Evolutionary conservation across 495 filamentous ascomycete species (phyloP), one percentile per base, ranked within the genome.

Genomic region (Lasiosphaeria miniovina): DNA sequence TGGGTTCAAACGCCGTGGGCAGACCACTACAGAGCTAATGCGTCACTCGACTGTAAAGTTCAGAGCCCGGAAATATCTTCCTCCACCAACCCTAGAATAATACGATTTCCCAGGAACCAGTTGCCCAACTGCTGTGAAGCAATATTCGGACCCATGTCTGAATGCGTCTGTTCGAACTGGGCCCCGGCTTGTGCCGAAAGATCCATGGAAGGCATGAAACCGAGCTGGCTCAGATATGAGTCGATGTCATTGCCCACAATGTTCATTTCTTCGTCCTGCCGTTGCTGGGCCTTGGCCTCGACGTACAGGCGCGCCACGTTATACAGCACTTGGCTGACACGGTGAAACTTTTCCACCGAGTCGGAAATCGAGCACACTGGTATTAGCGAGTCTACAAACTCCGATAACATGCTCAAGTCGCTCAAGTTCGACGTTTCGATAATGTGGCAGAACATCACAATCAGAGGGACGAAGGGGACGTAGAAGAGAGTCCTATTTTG

Each of bases 401-500:
- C 76, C 36, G 77, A 75, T 1, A 89, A 77, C 0, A 75, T 75
- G 24, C 65, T 49, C 4, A 87, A 74, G 58, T 88, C 86, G 14
- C 69, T 66, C 31, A 65, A 49, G 55, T 74, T 63, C 0, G 72
- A 76, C 0, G 77, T 79, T 65, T 83, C 80, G 58, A 90, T 82
- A 4, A 84, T 77, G 60, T 88, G 80, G 75, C 86, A 88, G 75
- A 90, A 89, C 4, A 90, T 75, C 3, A 89, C 83, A 52, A 88
- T 86, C 66, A 88, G 85, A 0, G 86, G 87, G 41, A 85, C 81
- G 65, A 90, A 88, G 3, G 86, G 87, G 10, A 84, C 78, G 64
- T 85, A 78, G 24, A 90, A 74, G 34, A 90, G 76, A 2, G 82
- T 81, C 85, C 86, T 88, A 31, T 46, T 31, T 10, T 3, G 33